Base-by-base conservation (phyloP, 2,329 filamentous ascomycete genomes). In the Pseudophaeomoniella oleicola region DNA sequence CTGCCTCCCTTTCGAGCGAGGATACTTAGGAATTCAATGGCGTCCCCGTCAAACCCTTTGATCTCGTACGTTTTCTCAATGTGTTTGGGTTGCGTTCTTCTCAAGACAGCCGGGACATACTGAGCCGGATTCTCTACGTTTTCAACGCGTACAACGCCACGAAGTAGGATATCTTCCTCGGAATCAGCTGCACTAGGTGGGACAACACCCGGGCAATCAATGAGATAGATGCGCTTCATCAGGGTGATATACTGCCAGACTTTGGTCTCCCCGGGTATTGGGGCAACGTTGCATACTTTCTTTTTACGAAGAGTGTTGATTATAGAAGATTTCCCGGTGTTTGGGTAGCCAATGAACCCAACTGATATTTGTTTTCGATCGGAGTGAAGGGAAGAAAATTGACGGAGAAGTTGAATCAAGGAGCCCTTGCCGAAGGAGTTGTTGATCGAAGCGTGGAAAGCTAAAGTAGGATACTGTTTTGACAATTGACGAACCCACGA, bases 351-450 rank as follows among this genome's bases (percentile, higher is more conserved):
- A 46, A 93, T 82, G 44, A 93, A 72, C 29, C 88, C 88, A 17
- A 94, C 86, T 3, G 82, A 88, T 34, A 98, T 87, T 56, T 98
- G 90, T 57, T 96, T 96, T 41, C 88, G 74, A 43, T 90, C 81
- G 30, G 79, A 78, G 56, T 96, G 88, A 11, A 98, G 70, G 9
- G 80, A 77, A 2, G 84, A 90, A 53, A 96, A 98, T 62, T 98
- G 90, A 19, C 88, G 75, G 6, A 98, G 71, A 9, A 98, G 75
- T 42, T 84, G 81, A 41, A 98, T 96, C 39, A 96, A 63, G 5
- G 84, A 92, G 13, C 90, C 90, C 61, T 96, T 96, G 43, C 90
- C 90, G 47, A 98, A 98, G 0, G 83, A 86, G 56, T 98, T 94
- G 53, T 81, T 96, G 53, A 98, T 85, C 35, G 78, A 86, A 2